Conservation (phyloP, 2,329 filamentous ascomycete genomes). For the Penicillium digitatum region DNA sequence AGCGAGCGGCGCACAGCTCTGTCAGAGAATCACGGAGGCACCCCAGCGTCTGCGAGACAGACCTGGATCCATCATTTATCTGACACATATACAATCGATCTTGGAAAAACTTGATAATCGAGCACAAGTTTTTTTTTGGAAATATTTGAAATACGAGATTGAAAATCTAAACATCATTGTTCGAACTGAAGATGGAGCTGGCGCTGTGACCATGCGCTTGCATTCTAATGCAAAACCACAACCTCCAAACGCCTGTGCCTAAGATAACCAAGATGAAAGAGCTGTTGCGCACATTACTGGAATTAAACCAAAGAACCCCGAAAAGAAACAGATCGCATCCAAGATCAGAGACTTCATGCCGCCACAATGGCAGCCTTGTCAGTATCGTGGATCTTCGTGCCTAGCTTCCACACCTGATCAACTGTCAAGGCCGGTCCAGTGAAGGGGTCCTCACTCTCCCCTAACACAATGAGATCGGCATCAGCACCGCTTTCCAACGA, state of each 20-base stretch:
- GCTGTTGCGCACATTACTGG: neutral
- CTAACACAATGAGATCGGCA: slow-evolving; percentile 42
- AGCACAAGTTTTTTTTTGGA: neutral
- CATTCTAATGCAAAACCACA: neutral
- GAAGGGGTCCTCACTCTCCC: slow-evolving; percentile 32
- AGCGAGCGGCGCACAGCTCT: slow-evolving; percentile 19
- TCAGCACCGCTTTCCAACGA: slow-evolving; percentile 39
- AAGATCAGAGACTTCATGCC: neutral
- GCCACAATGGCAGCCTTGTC: slow-evolving; percentile 22
- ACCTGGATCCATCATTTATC: slow-evolving; percentile 5
- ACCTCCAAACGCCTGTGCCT: neutral
- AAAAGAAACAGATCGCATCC: neutral
- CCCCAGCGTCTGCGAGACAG: slow-evolving; percentile 7
- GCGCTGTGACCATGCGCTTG: neutral
- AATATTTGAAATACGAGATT: neutral
- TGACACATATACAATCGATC: slow-evolving; percentile 6
- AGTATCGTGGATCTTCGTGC: slow-evolving; percentile 39
- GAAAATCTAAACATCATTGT: neutral
- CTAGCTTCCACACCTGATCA: slow-evolving; percentile 45
- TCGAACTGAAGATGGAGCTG: neutral
- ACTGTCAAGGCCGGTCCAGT: slow-evolving; percentile 35
- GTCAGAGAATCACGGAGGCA: neutral
- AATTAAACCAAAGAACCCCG: neutral
- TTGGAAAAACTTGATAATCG: neutral
- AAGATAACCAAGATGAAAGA: neutral